A percentile compares a stretch with the other conserved stretches of the same genome.
Evolutionary conservation across 768 basidiomycete genomes (phyloP).

Genomic region (Tylopilus intermedius): DNA sequence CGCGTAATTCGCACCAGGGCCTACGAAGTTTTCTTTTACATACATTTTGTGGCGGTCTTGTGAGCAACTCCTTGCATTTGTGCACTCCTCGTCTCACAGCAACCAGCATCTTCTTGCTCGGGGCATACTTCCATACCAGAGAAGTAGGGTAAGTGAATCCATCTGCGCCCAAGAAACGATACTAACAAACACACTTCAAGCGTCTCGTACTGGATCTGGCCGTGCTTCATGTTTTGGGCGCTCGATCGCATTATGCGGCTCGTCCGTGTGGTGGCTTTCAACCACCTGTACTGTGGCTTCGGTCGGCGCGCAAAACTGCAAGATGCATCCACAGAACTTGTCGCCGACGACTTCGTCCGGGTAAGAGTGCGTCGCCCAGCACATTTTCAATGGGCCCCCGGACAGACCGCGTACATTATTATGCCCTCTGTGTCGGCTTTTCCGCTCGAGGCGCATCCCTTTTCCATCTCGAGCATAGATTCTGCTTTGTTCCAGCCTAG

Average conservation of each 20-base stretch:
- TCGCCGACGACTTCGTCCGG: slow-evolving; percentile 45
- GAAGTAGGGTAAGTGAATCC: slow-evolving; percentile 12
- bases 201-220: slow-evolving; percentile 28
- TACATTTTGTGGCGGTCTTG: slow-evolving; percentile 43
- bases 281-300: slow-evolving; percentile 37
- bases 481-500: slow-evolving; percentile 14
- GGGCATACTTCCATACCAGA: slow-evolving; percentile 39
- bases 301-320: slow-evolving; percentile 22
- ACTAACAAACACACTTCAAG: slow-evolving; percentile 5
- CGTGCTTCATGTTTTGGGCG: slow-evolving; percentile 29
- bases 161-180: neutral
- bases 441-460: slow-evolving; percentile 55
- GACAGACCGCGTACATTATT: slow-evolving; percentile 50
- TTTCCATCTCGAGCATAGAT: slow-evolving; percentile 52
- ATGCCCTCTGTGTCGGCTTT: slow-evolving; percentile 42
- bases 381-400: slow-evolving; percentile 48
- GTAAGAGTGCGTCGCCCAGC: slow-evolving; percentile 41
- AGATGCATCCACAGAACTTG: slow-evolving; percentile 38
- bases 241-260: slow-evolving; percentile 49
- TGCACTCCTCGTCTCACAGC: slow-evolving; percentile 2
- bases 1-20: slow-evolving; percentile 41
- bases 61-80: slow-evolving; percentile 19
- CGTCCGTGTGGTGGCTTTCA: slow-evolving; percentile 41
- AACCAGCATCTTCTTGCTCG: slow-evolving; percentile 32
- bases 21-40: slow-evolving; percentile 51